Evolutionary conservation across 495 filamentous ascomycete genomes (phyloP).

Genomic region (Lasiosphaeria hispida): DNA sequence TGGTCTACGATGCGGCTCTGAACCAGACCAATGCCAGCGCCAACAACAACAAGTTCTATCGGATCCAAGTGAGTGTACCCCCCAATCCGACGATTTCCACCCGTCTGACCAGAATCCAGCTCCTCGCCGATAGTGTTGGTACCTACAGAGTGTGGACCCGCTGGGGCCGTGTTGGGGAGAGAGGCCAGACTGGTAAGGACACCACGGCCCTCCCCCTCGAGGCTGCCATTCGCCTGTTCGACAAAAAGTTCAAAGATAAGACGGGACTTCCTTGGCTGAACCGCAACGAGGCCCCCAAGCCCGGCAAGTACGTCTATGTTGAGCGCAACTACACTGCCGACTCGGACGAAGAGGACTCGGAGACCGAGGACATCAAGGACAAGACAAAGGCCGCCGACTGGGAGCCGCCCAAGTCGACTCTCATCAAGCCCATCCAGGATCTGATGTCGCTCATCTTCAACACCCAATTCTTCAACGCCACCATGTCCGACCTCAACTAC

Average conservation of each 20-base stretch:
- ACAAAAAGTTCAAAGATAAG: conserved; percentile 78
- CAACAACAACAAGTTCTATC: conserved; percentile 79
- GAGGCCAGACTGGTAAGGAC: conserved; percentile 56
- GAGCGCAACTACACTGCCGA: conserved; percentile 66
- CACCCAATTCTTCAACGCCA: conserved; percentile 57
- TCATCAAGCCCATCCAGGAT: conserved; percentile 57
- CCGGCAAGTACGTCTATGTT: conserved; percentile 73
- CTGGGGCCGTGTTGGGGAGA: conserved; percentile 78
- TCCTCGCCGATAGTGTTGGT: conserved; percentile 28
- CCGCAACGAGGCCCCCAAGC: conserved; percentile 56
- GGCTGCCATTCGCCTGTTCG: conserved; percentile 53
- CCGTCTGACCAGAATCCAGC: conserved; percentile 18
- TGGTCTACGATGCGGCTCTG: conserved; percentile 65
- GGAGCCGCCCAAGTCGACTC: conserved; percentile 47
- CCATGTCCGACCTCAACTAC: conserved; percentile 69
- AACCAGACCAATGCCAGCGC: conserved; percentile 57
- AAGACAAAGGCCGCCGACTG: conserved; percentile 37
- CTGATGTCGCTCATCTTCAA: conserved; percentile 86
- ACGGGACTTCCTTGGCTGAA: conserved; percentile 66
- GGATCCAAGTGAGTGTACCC: conserved; percentile 49
- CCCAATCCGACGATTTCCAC: not conserved
- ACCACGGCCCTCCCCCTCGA: conserved; percentile 36
- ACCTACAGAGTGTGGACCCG: conserved; percentile 61
- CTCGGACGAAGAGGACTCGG: conserved; percentile 57
- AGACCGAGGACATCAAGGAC: conserved; percentile 33